Conservation (phyloP, 2,329 filamentous ascomycete species). For the Cadophora malorum region DNA sequence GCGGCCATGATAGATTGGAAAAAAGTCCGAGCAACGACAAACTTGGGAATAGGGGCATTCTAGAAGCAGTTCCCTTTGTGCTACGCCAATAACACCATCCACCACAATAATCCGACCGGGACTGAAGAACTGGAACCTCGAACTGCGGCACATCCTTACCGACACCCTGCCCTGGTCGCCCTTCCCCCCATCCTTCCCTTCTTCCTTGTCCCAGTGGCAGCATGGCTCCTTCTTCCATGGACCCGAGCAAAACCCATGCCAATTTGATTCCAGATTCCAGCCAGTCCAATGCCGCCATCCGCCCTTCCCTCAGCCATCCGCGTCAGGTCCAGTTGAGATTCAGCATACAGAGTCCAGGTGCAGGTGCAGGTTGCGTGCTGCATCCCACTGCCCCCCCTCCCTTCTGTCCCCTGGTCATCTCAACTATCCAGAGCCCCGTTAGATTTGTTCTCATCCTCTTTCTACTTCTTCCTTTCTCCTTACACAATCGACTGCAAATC, state of each 20-base stretch:
- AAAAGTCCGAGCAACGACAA: slow-evolving; percentile 14
- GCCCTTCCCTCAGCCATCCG: neutral
- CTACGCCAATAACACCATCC: no score
- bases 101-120: neutral
- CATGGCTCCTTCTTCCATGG: neutral
- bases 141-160: slow-evolving; percentile 2
- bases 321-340: neutral
- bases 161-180: neutral
- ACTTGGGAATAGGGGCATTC: slow-evolving; percentile 11
- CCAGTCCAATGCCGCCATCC: slow-evolving; percentile 1
- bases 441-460: neutral
- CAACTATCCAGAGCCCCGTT: slow-evolving; percentile 4
- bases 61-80: neutral
- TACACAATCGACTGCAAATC: neutral
- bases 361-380: neutral
- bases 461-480: neutral
- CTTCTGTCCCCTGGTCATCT: neutral
- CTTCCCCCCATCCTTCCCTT: neutral
- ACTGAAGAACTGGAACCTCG: slow-evolving; percentile 5
- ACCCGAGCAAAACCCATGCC: slow-evolving; percentile 2
- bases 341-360: neutral
- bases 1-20: neutral
- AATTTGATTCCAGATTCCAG: neutral
- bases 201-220: neutral
- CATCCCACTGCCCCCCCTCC: neutral